Evolutionary conservation across 768 basidiomycete species (phyloP), one percentile per base, ranked within the genome.

Genomic region (Suillus tomentosus): DNA sequence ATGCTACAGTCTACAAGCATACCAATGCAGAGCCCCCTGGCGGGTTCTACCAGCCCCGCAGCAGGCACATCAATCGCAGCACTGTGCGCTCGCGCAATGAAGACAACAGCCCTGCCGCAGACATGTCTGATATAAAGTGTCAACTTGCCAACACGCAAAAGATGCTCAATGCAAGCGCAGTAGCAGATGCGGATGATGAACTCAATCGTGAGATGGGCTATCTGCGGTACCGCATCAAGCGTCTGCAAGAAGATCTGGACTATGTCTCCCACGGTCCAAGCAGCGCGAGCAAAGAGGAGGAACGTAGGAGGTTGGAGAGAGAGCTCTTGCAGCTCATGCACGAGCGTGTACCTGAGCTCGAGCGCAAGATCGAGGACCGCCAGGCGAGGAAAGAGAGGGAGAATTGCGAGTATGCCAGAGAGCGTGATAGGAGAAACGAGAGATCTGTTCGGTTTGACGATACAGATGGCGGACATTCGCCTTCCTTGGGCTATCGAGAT

Each of bases 1-100:
- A 99, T 73, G 97, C 95, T 2, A 92, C 94, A 0, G 90, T 94
- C 40, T 99, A 97, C 81, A 92, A 92, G 70, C 91, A 97, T 78
- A 82, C 82, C 34, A 88, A 86, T 69, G 81, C 81, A 8, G 83
- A 82, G 48, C 85, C 86, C 5, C 78, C 84, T 1, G 81, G 84
- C 51, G 83, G 85, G 3, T 86, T 89, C 60, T 99, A 98, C 80
- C 88, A 91, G 71, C 87, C 94, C 3, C 85, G 85, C 10, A 85
- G 85, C 11, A 85, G 97, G 1, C 95, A 97, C 72, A 78, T 99
- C 54, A 91, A 98, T 73, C 88, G 97, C 3, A 85, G 86, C 65
- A 81, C 90, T 17, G 86, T 99, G 43, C 86, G 94, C 68, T 86
- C 87, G 5, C 82, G 89, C 4, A 84, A 82, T 17, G 92, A 96